Evolutionary conservation across 257 asterid genomes (phyloP).

Genomic region (Nicotiana noctiflora): DNA sequence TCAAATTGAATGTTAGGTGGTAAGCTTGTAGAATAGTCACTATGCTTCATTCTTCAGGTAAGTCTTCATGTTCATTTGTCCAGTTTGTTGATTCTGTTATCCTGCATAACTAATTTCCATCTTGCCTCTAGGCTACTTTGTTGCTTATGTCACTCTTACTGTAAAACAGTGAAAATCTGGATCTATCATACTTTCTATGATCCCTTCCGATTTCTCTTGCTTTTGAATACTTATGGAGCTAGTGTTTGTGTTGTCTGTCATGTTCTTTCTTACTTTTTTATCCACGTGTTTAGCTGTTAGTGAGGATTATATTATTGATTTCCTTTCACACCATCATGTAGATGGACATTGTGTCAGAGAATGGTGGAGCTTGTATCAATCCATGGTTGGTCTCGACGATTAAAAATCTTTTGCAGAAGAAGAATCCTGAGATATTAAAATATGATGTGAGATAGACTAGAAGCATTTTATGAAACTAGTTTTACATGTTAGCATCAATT

Average conservation of each 20-base stretch:
- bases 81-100: neutral
- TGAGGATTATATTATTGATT: slow-evolving; percentile 11
- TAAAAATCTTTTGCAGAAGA: slow-evolving; percentile 26
- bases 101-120: neutral
- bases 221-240: neutral
- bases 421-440: slow-evolving; percentile 28
- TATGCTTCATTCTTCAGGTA: neutral
- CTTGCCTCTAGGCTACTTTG: neutral
- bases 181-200: neutral
- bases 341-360: slow-evolving; percentile 36
- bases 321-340: slow-evolving; percentile 21
- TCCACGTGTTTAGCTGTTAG: neutral
- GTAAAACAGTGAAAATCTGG: neutral
- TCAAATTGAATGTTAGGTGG: neutral
- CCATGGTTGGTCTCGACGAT: slow-evolving; percentile 68
- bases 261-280: neutral
- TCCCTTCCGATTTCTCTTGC: neutral
- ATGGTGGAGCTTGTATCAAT: slow-evolving; percentile 40
- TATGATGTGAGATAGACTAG: slow-evolving; percentile 27
- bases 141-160: neutral
- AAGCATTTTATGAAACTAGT: neutral
- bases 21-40: neutral
- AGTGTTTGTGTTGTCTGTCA: neutral
- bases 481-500: neutral
- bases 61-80: neutral